Evolutionary conservation across 441 rosid species (phyloP).

Genomic region (Iberis amara): DNA sequence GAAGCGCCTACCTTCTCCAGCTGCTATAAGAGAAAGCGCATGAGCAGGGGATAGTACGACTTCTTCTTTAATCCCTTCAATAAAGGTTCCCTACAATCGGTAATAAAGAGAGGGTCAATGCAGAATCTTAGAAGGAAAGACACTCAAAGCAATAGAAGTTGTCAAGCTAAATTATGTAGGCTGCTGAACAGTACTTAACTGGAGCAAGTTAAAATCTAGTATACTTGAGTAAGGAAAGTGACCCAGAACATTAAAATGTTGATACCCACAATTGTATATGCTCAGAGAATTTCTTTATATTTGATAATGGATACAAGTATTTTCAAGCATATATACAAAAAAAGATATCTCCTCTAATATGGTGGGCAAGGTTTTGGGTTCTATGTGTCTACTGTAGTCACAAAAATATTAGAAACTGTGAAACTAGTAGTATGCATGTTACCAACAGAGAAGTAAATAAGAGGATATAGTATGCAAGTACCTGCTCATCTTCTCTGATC

Average conservation of each 20-base stretch:
- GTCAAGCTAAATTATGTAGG: not conserved
- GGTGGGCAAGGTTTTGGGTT: constrained; percentile 9
- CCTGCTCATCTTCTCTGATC: constrained; percentile 98
- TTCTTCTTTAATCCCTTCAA: constrained; percentile 98
- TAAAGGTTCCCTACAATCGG: constrained; percentile 77
- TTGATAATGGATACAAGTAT: too few relatives aligned
- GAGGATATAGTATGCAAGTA: constrained; percentile 37
- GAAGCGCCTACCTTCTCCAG: constrained; percentile 84
- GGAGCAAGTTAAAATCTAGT: constrained; percentile 6
- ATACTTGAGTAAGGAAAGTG: constrained; percentile 14
- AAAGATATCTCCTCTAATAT: constrained; percentile 7
- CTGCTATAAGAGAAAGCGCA: constrained; percentile 95
- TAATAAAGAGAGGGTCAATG: constrained; percentile 23
- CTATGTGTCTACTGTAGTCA: constrained; percentile 9
- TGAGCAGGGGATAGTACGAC: constrained; percentile 99
- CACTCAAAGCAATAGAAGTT: not conserved
- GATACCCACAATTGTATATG: not conserved
- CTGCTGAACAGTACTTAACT: constrained; percentile 2
- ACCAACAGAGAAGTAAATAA: constrained; percentile 5
- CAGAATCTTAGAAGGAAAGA: constrained; percentile 11
- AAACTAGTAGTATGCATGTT: constrained; percentile 11
- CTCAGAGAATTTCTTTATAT: too few relatives aligned
- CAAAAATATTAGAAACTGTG: constrained; percentile 8
- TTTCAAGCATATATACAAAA: constrained; percentile 1
- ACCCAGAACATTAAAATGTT: constrained; percentile 8